Base-by-base conservation (phyloP, 768 basidiomycete species). In the Agaricus blazei region DNA sequence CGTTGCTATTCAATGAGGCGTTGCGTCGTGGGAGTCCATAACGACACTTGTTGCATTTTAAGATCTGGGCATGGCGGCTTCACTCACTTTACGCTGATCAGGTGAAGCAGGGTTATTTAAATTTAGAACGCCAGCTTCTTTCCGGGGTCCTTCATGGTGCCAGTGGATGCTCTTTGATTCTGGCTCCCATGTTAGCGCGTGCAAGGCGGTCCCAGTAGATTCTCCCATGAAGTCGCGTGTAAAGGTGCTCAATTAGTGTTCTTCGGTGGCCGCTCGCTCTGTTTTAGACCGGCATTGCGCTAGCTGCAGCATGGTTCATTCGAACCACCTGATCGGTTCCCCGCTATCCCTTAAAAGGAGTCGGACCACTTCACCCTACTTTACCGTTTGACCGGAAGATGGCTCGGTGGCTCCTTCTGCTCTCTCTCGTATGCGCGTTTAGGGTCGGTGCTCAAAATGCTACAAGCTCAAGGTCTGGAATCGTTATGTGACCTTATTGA, bases 391-490 rank as follows among this genome's bases (percentile, higher is more conserved):
- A 45, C 26, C 29, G 28, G 36, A 43, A 48, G 27, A 55, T 55
- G 54, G 42, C 9, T 46, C 31, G 46, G 31, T 15, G 28, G 15
- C 27, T 42, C n/a, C 28, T 43, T 9, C 12, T 55, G 27, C 9
- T 48, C 9, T 42, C n/a, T 31, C 40, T 43, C 29, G 28, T 29
- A 40, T 28, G 11, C n/a, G 38, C 11, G 6, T 29, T 19, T 9
- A 26, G 29, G 27, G 54, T 48, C 28, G 42, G 23, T 15, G 54
- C 54, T 42, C 54, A 55, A 28, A 48, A n/a, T 15, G 46, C 46
- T 42, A 46, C 48, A 28, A 55, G 54, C 29, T 55, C 47, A 26
- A 55, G 54, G 54, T 55, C 31, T 29, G 38, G 26, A 7, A 19
- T 42, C 38, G 12, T n/a, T 3, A 26, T 28, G 19, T 23, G 29